phyloP scores from a whole-genome alignment of 306 rosid species.

The Castanea crenata region DNA sequence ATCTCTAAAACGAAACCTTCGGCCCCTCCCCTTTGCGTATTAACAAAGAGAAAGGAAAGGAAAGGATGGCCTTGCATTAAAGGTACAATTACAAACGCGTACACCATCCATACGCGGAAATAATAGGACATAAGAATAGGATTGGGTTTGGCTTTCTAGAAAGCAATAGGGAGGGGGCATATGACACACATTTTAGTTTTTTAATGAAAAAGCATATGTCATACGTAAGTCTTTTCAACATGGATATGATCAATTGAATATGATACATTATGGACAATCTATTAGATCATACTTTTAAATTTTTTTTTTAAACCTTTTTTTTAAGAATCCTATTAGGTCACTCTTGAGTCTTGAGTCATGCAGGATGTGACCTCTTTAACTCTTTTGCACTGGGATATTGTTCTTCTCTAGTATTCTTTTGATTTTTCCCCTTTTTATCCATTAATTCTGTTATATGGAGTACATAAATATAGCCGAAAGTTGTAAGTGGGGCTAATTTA shows the following conservation, averaged over 20 bases:
- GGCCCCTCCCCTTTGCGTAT: slow-evolving; percentile 9
- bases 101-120: slow-evolving; percentile 18
- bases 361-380: background rate
- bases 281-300: background rate
- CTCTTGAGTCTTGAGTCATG: slow-evolving; percentile 4
- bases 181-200: background rate
- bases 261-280: background rate
- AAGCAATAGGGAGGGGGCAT: background rate
- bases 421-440: background rate
- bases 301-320: too few relatives aligned
- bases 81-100: slow-evolving; percentile 11
- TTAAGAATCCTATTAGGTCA: background rate
- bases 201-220: background rate
- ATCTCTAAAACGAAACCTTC: background rate
- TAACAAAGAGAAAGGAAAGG: background rate
- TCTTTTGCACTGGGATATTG: background rate
- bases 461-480: background rate
- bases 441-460: background rate
- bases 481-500: background rate
- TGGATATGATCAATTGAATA: background rate
- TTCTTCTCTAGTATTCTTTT: background rate
- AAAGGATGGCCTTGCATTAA: background rate
- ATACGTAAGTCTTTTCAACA: background rate
- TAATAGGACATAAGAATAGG: background rate
- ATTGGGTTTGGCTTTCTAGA: background rate